Conservation (phyloP, 2,329 filamentous ascomycete genomes). For the Phyllosticta capitalensis region DNA sequence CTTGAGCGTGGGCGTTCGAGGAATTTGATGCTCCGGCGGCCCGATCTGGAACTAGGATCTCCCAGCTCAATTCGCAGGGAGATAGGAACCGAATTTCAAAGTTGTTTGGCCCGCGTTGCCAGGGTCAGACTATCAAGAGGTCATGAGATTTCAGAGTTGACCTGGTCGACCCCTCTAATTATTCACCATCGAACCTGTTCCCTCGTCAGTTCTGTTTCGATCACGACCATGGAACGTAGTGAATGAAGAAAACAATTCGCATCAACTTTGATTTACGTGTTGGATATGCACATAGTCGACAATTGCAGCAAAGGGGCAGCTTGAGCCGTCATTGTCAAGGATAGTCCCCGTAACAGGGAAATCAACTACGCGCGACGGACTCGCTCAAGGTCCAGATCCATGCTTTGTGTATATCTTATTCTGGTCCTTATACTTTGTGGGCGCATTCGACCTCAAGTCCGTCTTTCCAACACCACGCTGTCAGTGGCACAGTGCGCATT, state of each 20-base stretch:
- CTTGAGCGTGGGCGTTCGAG: neutral
- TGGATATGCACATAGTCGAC: neutral
- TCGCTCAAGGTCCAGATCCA: neutral
- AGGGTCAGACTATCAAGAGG: neutral
- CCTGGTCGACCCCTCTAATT: neutral
- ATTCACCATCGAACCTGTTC: neutral
- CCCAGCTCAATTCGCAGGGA: neutral
- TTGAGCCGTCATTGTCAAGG: neutral
- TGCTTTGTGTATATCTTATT: neutral
- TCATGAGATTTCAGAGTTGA: neutral
- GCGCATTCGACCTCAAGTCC: neutral
- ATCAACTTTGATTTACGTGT: no score
- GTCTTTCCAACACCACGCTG: neutral
- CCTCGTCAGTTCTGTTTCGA: no score
- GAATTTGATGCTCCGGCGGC: neutral
- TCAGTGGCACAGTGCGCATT: neutral
- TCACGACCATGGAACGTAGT: no score
- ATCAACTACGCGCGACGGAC: neutral
- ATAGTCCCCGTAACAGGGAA: neutral
- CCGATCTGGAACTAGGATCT: neutral
- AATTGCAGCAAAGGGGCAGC: neutral
- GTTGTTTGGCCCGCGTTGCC: neutral
- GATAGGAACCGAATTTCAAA: neutral
- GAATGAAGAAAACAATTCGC: no score
- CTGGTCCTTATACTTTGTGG: neutral